Evolutionary conservation across 257 asterid species (phyloP).

Genomic region (Salvia hispanica): DNA sequence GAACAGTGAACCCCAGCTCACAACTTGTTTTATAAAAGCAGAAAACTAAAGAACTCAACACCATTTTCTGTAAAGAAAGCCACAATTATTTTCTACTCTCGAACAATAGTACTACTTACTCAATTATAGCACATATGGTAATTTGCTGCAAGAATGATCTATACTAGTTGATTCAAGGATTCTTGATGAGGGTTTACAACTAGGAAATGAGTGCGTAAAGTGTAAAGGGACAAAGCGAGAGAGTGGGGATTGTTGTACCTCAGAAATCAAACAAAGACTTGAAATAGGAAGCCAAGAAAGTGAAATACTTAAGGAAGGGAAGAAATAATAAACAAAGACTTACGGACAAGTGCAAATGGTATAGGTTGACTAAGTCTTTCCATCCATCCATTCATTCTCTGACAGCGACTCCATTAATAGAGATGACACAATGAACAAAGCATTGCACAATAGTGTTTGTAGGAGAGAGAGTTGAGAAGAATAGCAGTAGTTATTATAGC

Average conservation of each 20-base stretch:
- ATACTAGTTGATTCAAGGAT: slow-evolving; percentile 22
- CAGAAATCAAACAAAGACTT: slow-evolving; percentile 37
- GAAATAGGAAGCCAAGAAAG: background rate
- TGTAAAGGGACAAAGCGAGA: slow-evolving; percentile 25
- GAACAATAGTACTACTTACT: slow-evolving; percentile 30
- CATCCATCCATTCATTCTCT: slow-evolving; percentile 77
- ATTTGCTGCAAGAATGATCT: slow-evolving; percentile 9
- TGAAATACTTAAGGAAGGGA: too few relatives aligned
- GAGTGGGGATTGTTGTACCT: slow-evolving; percentile 39
- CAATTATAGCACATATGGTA: slow-evolving; percentile 10
- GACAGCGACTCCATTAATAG: slow-evolving; percentile 65
- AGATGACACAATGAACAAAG: slow-evolving; percentile 51
- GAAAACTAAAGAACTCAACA: slow-evolving; percentile 1
- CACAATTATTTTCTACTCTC: slow-evolving; percentile 22
- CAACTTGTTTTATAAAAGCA: background rate
- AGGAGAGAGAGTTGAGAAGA: slow-evolving; percentile 27
- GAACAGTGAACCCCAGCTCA: slow-evolving; percentile 17
- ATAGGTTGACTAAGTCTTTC: slow-evolving; percentile 52
- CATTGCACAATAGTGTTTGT: slow-evolving; percentile 30
- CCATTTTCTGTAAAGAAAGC: slow-evolving; percentile 10
- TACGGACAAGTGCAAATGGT: slow-evolving; percentile 55
- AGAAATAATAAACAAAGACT: slow-evolving; percentile 28
- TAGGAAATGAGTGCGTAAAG: background rate
- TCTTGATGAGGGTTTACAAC: slow-evolving; percentile 31
- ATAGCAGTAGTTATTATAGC: slow-evolving; percentile 23